A percentile compares a stretch with the other conserved stretches of the same genome.
These are phyloP conservation scores for Delitschia confertaspora DNA, from an alignment of 495 filamentous ascomycete genomes.

Conservation along the genomic window DNA sequence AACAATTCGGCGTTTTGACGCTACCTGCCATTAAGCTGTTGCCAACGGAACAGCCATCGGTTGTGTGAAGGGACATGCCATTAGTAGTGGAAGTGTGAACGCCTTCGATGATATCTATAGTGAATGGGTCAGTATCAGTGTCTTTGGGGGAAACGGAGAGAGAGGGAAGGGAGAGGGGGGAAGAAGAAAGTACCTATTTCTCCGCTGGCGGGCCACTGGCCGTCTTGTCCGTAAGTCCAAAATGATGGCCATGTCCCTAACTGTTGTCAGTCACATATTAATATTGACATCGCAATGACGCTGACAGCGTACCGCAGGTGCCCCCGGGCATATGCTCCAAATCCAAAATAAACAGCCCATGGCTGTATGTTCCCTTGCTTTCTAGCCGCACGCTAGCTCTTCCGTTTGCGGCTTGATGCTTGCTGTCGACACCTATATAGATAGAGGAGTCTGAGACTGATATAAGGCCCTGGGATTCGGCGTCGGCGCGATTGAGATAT, in stretches of 20 bases:
- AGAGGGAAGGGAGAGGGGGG: background rate
- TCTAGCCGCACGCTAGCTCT: slow-evolving; percentile 33
- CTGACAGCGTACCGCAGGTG: slow-evolving; percentile 31
- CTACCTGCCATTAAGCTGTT: slow-evolving; percentile 40
- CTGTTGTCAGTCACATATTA: slow-evolving; percentile 33
- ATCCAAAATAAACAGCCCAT: slow-evolving; percentile 35
- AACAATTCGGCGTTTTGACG: slow-evolving; percentile 43
- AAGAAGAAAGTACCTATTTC: slow-evolving; percentile 47
- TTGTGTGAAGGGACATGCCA: slow-evolving; percentile 60
- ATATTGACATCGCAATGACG: slow-evolving; percentile 1
- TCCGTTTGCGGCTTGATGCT: slow-evolving; percentile 25
- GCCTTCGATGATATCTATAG: slow-evolving; percentile 56
- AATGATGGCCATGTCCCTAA: slow-evolving; percentile 25
- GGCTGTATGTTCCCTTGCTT: slow-evolving; percentile 33
- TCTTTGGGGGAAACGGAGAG: background rate
- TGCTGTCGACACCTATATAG: slow-evolving; percentile 33
- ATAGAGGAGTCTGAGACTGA: slow-evolving; percentile 4
- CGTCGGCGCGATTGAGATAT: slow-evolving; percentile 25
- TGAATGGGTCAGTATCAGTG: background rate
- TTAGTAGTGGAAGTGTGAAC: slow-evolving; percentile 34
- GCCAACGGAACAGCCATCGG: slow-evolving; percentile 47
- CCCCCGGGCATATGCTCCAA: slow-evolving; percentile 35
- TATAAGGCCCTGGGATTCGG: slow-evolving; percentile 23
- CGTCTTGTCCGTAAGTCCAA: slow-evolving; percentile 16
- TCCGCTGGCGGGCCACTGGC: slow-evolving; percentile 66